A percentile compares a stretch with the other conserved stretches of the same genome.
Evolutionary conservation across 768 basidiomycete genomes (phyloP).

Genomic region (Tylopilus vinaceipallidus): DNA sequence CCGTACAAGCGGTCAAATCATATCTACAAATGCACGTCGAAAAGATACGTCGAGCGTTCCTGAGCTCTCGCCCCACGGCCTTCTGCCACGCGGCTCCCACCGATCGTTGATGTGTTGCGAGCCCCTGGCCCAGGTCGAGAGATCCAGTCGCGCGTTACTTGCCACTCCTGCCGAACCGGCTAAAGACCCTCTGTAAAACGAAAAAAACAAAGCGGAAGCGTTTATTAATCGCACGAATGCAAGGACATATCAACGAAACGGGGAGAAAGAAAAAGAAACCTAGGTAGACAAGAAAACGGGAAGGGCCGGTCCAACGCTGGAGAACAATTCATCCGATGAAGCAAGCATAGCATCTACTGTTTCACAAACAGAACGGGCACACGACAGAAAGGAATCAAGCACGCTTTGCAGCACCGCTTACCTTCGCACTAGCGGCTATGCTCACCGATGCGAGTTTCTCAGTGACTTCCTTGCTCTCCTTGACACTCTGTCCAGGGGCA

Average conservation of each 20-base stretch:
- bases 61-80: background rate
- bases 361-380: background rate
- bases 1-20: constrained; percentile 6
- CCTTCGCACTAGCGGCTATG: constrained; percentile 32
- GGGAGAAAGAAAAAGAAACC: background rate
- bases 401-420: constrained; percentile 16
- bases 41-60: background rate
- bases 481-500: constrained; percentile 4
- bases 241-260: constrained; percentile 4
- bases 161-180: constrained; percentile 22
- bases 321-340: constrained; percentile 1
- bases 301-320: background rate
- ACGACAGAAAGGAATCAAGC: constrained; percentile 13
- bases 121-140: background rate
- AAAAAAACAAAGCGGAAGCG: constrained; percentile 1
- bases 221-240: constrained; percentile 25
- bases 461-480: constrained; percentile 24
- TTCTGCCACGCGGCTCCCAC: background rate
- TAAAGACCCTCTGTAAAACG: constrained; percentile 28
- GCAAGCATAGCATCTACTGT: background rate
- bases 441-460: constrained; percentile 29
- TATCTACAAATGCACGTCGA: constrained; percentile 2
- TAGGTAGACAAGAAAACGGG: constrained; percentile 3
- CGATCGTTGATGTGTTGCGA: background rate
- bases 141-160: constrained; percentile 17